Evolutionary conservation across 495 filamentous ascomycete genomes (phyloP), one percentile per base, ranked within the genome.

Genomic region (Bacidia rubella): DNA sequence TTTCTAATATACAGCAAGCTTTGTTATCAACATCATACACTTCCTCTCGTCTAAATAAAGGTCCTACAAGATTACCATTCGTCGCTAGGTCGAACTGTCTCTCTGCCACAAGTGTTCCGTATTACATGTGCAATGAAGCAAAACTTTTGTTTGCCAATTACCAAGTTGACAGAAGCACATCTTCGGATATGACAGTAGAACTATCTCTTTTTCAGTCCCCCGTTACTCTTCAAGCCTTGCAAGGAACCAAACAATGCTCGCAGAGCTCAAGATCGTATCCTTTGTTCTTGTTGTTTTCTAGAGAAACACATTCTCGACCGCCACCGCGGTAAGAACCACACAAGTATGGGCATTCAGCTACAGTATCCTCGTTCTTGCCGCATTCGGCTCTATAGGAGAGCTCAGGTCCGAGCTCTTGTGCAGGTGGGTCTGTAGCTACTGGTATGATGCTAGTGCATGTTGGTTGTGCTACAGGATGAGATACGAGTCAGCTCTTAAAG

Each of bases 311-410:
- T 25, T 50, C 25, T 17, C 17, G 26, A 19, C n/a, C 24, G 12
- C 47, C 47, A 35, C n/a, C 24, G 2, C n/a, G n/a, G 15, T 17
- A 12, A 17, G 15, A n/a, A 21, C 47, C 32, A 25, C 47, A 50
- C 10, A 50, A 25, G 47, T 50, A 50, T 17, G 47, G 47, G 20
- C 47, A 50, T n/a, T 32, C 12, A 38, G 26, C 47, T 7, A 50
- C 47, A 19, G 47, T 35, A n/a, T 50, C 25, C 9, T 50, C 29
- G 17, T 24, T 50, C 20, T 35, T 17, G 47, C 47, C 47, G 20
- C 47, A 35, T 11, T 29, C 27, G 19, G 20, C 20, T 9, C 47
- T 24, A 25, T 17, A 10, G 29, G n/a, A n/a, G 10, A 25, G 17
- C 17, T 9, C 20, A 26, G n/a, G n/a, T 27, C 20, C 20, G 22